Base-by-base conservation (phyloP, 1,284 basidiomycete genomes). In the Wallemia mellicola region DNA sequence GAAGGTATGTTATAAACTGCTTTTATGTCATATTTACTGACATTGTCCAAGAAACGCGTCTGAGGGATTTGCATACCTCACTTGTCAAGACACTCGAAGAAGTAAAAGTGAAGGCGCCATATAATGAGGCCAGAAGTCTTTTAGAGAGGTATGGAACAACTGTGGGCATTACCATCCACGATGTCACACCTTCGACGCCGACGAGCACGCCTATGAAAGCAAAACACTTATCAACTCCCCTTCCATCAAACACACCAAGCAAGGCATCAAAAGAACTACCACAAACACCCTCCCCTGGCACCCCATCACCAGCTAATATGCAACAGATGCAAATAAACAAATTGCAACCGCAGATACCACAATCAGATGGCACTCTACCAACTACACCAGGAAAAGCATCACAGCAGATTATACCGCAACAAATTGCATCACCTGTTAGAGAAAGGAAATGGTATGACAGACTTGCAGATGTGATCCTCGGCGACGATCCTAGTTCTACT, bases 51-150 rank as follows among this genome's bases (percentile, higher is more conserved):
- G 91, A 96, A 69, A 83, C 79, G 66, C 79, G 81, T 14, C 73
- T 98, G 19, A 80, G 81, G 61, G 69, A 73, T 0, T 74, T 95
- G 14, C 76, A 85, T 64, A 81, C 81, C 66, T 75, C 83, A 66
- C 87, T 91, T 65, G 79, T 84, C 32, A 77, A 77, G 38, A 91
- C 87, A 68, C 78, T 99, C 27, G 91, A 94, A 64, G 91, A 95
- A 67, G 85, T 98, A 65, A 99, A 99, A 75, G 85, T 87, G 71
- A 88, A 86, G 66, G 95, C 89, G 0, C 91, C 92, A 66, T 99
- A 86, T 70, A 88, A 99, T 68, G 79, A 80, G 26, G 92, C 89
- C 19, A 80, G 85, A 59, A 83, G 82, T 65, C 76, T 99, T 57
- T 75, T 99, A 17, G 88, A 95, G 68, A 79, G 81, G 61, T 96